Percentiles rank a stretch among this genome's conserved stretches.
These are phyloP conservation scores for Syzygium aromaticum DNA, from an alignment of 345 rosid genomes.

Conservation along the genomic window DNA sequence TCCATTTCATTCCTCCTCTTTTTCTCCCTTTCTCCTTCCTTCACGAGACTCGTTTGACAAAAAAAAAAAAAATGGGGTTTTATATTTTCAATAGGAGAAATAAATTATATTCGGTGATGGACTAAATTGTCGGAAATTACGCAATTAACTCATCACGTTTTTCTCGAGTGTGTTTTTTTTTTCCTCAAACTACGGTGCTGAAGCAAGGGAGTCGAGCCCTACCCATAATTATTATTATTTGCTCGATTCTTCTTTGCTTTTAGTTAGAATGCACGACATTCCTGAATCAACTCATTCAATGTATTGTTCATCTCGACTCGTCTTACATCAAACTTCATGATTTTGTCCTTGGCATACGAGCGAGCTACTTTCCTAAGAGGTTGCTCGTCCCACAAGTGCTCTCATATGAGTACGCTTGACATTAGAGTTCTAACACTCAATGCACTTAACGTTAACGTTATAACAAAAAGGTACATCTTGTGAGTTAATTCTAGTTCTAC, in stretches of 20 bases:
- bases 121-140: not conserved
- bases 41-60: not conserved
- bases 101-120: not conserved
- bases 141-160: not conserved
- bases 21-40: not conserved
- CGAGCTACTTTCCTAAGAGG: not conserved
- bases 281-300: not conserved
- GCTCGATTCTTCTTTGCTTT: not conserved
- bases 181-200: not conserved
- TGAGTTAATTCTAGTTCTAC: not conserved
- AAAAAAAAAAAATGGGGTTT: not conserved
- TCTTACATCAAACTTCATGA: not conserved
- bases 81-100: not conserved
- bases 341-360: not conserved
- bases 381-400: accelerated
- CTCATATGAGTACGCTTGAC: not conserved
- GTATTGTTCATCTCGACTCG: accelerated
- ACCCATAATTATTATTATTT: not conserved
- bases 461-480: no score
- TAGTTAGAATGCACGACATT: not conserved
- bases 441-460: not conserved
- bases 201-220: not conserved
- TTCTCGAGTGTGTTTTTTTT: not conserved
- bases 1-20: not conserved
- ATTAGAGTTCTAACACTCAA: not conserved